Conservation (phyloP, 108 stramenopile genomes). For the Asterionellopsis glacialis region DNA sequence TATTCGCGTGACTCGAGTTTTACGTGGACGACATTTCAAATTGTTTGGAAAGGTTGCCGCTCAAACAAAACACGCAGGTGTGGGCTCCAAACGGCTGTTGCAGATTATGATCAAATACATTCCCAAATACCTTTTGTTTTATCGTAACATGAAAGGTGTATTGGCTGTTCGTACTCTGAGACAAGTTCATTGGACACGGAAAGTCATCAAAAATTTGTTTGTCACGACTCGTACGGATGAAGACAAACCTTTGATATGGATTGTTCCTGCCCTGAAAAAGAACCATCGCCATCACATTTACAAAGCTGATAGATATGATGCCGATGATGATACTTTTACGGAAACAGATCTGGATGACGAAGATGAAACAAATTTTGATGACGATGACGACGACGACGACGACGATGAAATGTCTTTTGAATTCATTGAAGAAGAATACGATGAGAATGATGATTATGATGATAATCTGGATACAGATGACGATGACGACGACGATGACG, state of each 20-base stretch:
- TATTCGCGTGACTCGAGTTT: conserved; percentile 55
- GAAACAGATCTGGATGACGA: neutral
- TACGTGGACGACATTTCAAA: conserved; percentile 69
- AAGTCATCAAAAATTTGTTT: conserved; percentile 38
- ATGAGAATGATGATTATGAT: neutral
- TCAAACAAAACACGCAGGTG: conserved; percentile 48
- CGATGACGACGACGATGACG: conserved; percentile 11
- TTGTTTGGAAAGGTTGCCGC: conserved; percentile 68
- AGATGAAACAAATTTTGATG: no score
- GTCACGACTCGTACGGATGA: neutral
- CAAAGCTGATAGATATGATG: conserved; percentile 9
- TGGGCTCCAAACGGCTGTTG: conserved; percentile 56
- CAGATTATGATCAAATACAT: conserved; percentile 72
- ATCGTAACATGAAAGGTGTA: conserved; percentile 76
- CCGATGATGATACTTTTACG: conserved; percentile 13
- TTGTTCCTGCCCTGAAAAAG: neutral
- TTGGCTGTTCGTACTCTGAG: conserved; percentile 56
- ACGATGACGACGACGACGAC: conserved; percentile 8
- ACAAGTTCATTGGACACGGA: conserved; percentile 69
- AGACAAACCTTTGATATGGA: conserved; percentile 7
- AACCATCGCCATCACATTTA: conserved; percentile 1
- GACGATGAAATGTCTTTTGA: neutral
- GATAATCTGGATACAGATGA: conserved; percentile 10
- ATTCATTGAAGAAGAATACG: neutral
- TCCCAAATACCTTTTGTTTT: conserved; percentile 77